These are phyloP conservation scores for Sordariomycetes sp. DNA, from an alignment of 2,329 filamentous ascomycete genomes.

Conservation along the genomic window DNA sequence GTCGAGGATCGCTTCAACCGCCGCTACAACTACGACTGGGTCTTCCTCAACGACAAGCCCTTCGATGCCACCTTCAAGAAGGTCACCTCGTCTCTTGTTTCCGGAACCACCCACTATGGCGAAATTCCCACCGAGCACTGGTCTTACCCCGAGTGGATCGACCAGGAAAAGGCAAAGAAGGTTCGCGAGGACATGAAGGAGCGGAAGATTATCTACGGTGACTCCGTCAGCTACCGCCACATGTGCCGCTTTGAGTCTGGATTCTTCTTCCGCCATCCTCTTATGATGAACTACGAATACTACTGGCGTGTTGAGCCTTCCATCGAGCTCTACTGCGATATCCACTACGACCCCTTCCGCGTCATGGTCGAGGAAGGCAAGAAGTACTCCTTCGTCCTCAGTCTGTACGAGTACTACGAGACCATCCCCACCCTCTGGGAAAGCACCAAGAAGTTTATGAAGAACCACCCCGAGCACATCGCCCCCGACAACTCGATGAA, in stretches of 20 bases:
- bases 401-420: constrained; percentile 91
- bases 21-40: constrained; percentile 97
- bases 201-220: constrained; percentile 96
- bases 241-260: constrained; percentile 99
- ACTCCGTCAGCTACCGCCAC: constrained; percentile 93
- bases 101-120: constrained; percentile 85
- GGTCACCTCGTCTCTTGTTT: constrained; percentile 81
- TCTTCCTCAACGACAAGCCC: constrained; percentile 93
- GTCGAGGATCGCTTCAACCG: constrained; percentile 97
- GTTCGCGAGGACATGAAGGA: constrained; percentile 91
- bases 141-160: constrained; percentile 94
- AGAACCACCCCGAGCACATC: constrained; percentile 82
- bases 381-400: constrained; percentile 96
- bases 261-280: constrained; percentile 93
- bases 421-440: constrained; percentile 96
- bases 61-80: constrained; percentile 93
- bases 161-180: constrained; percentile 84
- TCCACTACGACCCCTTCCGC: constrained; percentile 93
- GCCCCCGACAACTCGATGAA: constrained; percentile 75
- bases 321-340: constrained; percentile 91
- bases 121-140: constrained; percentile 87
- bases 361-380: constrained; percentile 94
- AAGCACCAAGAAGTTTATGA: constrained; percentile 89
- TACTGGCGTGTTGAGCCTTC: constrained; percentile 99
- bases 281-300: constrained; percentile 96